phyloP scores from a whole-genome alignment of 2,329 filamentous ascomycete species.

The Colletotrichum salicis region DNA sequence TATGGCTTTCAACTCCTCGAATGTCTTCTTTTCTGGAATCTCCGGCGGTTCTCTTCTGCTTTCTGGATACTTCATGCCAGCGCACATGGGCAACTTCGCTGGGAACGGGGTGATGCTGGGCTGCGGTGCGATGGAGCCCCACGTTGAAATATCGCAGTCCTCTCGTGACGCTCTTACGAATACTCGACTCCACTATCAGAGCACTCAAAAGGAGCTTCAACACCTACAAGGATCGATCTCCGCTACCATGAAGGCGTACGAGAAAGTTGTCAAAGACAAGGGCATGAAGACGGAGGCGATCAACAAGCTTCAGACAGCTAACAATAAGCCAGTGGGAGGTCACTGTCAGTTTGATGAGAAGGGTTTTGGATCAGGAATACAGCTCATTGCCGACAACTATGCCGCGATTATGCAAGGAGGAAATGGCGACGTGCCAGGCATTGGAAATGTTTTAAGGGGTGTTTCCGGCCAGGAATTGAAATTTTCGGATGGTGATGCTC shows the following conservation, averaged over 20 bases:
- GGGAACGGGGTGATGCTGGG: slow-evolving; percentile 64
- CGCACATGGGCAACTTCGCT: slow-evolving; percentile 61
- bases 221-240: slow-evolving; percentile 62
- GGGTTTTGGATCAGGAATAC: slow-evolving; percentile 64
- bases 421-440: slow-evolving; percentile 58
- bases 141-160: slow-evolving; percentile 59
- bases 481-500: too few relatives aligned
- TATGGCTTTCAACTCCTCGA: slow-evolving; percentile 61
- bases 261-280: slow-evolving; percentile 54
- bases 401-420: slow-evolving; percentile 63
- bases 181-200: slow-evolving; percentile 67
- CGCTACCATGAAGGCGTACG: slow-evolving; percentile 59
- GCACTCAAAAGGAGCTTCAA: slow-evolving; percentile 61
- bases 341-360: slow-evolving; percentile 68
- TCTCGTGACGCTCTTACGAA: slow-evolving; percentile 51
- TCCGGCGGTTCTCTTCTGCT: slow-evolving; percentile 65
- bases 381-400: slow-evolving; percentile 64
- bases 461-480: slow-evolving; percentile 58
- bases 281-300: slow-evolving; percentile 57
- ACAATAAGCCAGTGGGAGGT: slow-evolving; percentile 64
- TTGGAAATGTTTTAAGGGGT: slow-evolving; percentile 59
- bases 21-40: slow-evolving; percentile 68
- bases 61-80: slow-evolving; percentile 67
- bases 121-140: slow-evolving; percentile 64
- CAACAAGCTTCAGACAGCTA: slow-evolving; percentile 64